Evolutionary conservation across 768 basidiomycete genomes (phyloP).

Genomic region (Suillus placidus): DNA sequence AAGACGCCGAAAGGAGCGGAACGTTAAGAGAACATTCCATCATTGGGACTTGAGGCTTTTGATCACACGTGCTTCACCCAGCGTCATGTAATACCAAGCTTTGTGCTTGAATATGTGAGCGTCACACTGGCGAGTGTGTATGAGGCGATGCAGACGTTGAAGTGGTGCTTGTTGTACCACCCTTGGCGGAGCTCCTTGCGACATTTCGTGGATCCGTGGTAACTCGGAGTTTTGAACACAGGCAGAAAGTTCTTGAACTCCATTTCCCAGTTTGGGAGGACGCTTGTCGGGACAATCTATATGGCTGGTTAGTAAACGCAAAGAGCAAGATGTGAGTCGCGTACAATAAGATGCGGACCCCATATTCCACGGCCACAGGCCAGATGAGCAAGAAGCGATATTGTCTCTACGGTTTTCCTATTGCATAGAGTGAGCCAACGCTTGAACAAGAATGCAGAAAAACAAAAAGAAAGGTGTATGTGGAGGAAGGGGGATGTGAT

Average conservation of each 20-base stretch:
- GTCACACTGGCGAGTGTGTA: slow-evolving; percentile 91
- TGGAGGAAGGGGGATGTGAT: no score
- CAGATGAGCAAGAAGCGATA: slow-evolving; percentile 89
- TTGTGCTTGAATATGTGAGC: slow-evolving; percentile 91
- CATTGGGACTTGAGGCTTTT: slow-evolving; percentile 94
- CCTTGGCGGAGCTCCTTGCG: slow-evolving; percentile 88
- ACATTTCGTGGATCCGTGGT: slow-evolving; percentile 88
- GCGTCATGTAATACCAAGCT: slow-evolving; percentile 93
- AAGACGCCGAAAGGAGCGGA: slow-evolving; percentile 82
- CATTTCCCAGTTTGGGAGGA: slow-evolving; percentile 95
- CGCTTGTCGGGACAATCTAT: slow-evolving; percentile 88
- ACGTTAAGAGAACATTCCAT: slow-evolving; percentile 90
- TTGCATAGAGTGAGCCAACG: slow-evolving; percentile 6
- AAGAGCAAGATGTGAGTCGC: slow-evolving; percentile 20
- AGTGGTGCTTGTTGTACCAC: slow-evolving; percentile 86
- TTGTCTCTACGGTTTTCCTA: slow-evolving; percentile 97
- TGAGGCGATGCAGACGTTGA: slow-evolving; percentile 94
- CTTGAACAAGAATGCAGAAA: no score
- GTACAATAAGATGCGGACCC: slow-evolving; percentile 88
- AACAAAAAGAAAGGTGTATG: no score
- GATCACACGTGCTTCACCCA: slow-evolving; percentile 97
- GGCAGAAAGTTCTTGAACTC: slow-evolving; percentile 97
- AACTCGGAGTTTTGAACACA: slow-evolving; percentile 83
- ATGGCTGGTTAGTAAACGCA: slow-evolving; percentile 23
- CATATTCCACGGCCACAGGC: slow-evolving; percentile 89